Evolutionary conservation across 1,284 basidiomycete species (phyloP), one percentile per base, ranked within the genome.

Genomic region (Chalciporus sp.): DNA sequence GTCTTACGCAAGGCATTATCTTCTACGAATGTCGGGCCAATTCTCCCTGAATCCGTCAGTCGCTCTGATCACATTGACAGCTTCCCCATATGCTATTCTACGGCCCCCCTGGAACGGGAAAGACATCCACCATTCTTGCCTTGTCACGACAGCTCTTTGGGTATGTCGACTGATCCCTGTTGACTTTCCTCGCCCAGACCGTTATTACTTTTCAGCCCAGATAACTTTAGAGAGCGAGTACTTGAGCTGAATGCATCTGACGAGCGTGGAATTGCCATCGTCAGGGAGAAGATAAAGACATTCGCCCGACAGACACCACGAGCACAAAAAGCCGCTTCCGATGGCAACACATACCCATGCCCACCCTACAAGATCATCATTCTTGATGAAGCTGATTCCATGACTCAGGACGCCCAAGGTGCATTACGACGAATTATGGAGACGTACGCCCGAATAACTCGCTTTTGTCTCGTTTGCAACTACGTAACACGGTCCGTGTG

Each of bases 71-170:
- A 11, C n/a, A 33, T 42, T 27, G 50, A 7, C 69, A 99, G 96
- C 81, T 99, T 44, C 96, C 97, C 2, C 97, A 99, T 69, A 99
- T 99, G 96, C 80, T 99, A 48, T 99, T 99, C 78, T 99, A 99
- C 64, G 97, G 97, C 0, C 97, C 97, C 17, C 97, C 97, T 9
- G 97, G 97, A 28, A 99, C 97, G 7, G 97, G 97, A 47, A 99
- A 99, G 74, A 99, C 97, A 14, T 97, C 94, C 37, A 98, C 97
- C 1, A 99, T 99, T 63, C 85, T 99, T 14, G 97, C 97, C 12
- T 78, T 99, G 39, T 81, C 97, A 42, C 80, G 95, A 47, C 95
- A 99, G 72, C 82, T 99, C 16, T 99, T 96, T 68, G 97, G 97
- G 92, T 94, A 58, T 56, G 83, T 61, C 26, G 7, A 20, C 45